Evolutionary conservation across 2,329 filamentous ascomycete genomes (phyloP).

Genomic region (Aureobasidium sp.): DNA sequence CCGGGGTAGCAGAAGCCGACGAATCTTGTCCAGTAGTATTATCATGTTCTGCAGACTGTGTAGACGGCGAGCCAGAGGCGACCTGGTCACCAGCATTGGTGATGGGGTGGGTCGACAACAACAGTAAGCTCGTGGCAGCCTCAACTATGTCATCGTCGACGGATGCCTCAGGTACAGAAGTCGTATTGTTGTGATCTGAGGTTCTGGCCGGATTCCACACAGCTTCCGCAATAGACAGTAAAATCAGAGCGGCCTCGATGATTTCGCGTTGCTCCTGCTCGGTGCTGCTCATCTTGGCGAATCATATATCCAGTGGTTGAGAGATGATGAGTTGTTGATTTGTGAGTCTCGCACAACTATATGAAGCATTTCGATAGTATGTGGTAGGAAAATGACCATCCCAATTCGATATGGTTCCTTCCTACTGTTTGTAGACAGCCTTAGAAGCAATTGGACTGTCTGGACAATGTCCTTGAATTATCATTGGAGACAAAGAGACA

Average conservation of each 20-base stretch:
- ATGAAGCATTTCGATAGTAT: not conserved
- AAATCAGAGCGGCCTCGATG: not conserved
- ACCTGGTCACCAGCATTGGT: not conserved
- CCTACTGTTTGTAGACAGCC: not conserved
- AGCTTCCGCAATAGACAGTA: not conserved
- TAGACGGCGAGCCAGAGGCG: not conserved
- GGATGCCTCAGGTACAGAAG: not conserved
- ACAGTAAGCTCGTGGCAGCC: not conserved
- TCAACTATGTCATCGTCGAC: not conserved
- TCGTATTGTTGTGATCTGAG: not conserved
- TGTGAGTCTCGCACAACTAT: not conserved
- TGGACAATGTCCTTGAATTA: not conserved
- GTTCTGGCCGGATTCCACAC: not conserved
- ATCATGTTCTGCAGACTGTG: not conserved
- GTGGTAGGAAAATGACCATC: not conserved
- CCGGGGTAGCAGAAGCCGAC: not conserved
- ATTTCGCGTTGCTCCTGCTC: not conserved
- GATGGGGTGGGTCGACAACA: not conserved
- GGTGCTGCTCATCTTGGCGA: not conserved
- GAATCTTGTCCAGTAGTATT: not conserved
- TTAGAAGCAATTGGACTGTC: not conserved
- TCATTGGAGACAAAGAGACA: not conserved
- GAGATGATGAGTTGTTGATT: not conserved
- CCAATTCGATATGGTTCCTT: not conserved
- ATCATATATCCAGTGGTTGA: not conserved